Conservation (phyloP, 371 early-diverging fungal species). For the Haplosporangium sp. region DNA sequence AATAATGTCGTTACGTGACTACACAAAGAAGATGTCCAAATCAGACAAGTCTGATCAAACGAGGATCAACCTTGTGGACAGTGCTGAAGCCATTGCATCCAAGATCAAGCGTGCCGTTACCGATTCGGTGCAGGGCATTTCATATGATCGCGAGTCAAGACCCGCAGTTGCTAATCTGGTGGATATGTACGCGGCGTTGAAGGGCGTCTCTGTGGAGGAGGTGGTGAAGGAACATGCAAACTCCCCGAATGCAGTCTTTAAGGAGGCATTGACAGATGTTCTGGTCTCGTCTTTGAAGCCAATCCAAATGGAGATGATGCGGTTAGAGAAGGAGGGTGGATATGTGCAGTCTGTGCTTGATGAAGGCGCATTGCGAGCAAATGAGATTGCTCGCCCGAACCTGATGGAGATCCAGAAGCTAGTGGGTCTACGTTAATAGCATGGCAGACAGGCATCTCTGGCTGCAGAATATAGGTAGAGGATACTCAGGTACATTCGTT, state of each 20-base stretch:
- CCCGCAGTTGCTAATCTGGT: slow-evolving; percentile 91
- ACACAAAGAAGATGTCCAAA: slow-evolving; percentile 93
- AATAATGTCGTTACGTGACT: slow-evolving; percentile 88
- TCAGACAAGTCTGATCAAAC: slow-evolving; percentile 78
- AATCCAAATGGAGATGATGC: slow-evolving; percentile 70
- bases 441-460: not conserved
- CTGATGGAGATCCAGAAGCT: slow-evolving; percentile 66
- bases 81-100: slow-evolving; percentile 68
- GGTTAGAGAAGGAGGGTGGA: slow-evolving; percentile 67
- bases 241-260: slow-evolving; percentile 72
- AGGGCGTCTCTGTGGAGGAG: slow-evolving; percentile 55
- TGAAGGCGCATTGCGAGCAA: slow-evolving; percentile 71
- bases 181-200: slow-evolving; percentile 75
- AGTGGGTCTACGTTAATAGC: slow-evolving; percentile 61
- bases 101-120: slow-evolving; percentile 85
- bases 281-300: slow-evolving; percentile 71
- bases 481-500: not conserved
- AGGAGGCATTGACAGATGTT: slow-evolving; percentile 76
- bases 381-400: slow-evolving; percentile 62
- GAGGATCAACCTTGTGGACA: slow-evolving; percentile 82
- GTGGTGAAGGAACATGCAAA: slow-evolving; percentile 60
- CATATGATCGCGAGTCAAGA: slow-evolving; percentile 76
- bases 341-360: slow-evolving; percentile 74
- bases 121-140: slow-evolving; percentile 74
- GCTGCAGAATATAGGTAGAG: not conserved